These are phyloP conservation scores for Plasmodium reichenowi DNA, from an alignment of 169 alveolate genomes.

Conservation along the genomic window DNA sequence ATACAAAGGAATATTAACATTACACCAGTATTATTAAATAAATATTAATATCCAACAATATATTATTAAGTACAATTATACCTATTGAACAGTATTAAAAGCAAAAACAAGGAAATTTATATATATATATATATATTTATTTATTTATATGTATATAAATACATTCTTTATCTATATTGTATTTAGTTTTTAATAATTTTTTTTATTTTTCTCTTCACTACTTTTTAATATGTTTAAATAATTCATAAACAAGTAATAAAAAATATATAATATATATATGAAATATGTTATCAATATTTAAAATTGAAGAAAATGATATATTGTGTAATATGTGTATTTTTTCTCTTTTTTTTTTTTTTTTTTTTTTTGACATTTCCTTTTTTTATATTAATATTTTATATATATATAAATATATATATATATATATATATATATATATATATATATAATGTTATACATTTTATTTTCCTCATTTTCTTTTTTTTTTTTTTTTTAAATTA, in stretches of 20 bases:
- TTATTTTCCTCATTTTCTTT: too few species aligned
- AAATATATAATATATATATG: too few species aligned
- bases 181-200: neutral
- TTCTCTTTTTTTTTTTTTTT: neutral
- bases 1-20: too few species aligned
- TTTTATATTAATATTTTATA: constrained; percentile 2
- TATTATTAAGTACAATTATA: too few species aligned
- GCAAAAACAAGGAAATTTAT: neutral
- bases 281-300: too few species aligned
- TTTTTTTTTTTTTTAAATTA: too few species aligned
- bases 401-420: too few species aligned
- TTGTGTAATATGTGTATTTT: neutral
- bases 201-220: neutral
- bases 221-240: neutral
- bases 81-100: neutral
- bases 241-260: too few species aligned
- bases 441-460: too few species aligned
- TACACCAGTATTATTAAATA: too few species aligned
- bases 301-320: too few species aligned
- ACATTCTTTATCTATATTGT: neutral
- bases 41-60: too few species aligned
- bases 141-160: constrained; percentile 4
- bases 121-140: constrained; percentile 4
- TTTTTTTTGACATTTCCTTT: neutral
- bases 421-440: neutral